These are phyloP conservation scores for Acer negundo DNA, from an alignment of 345 rosid species.

Conservation along the genomic window DNA sequence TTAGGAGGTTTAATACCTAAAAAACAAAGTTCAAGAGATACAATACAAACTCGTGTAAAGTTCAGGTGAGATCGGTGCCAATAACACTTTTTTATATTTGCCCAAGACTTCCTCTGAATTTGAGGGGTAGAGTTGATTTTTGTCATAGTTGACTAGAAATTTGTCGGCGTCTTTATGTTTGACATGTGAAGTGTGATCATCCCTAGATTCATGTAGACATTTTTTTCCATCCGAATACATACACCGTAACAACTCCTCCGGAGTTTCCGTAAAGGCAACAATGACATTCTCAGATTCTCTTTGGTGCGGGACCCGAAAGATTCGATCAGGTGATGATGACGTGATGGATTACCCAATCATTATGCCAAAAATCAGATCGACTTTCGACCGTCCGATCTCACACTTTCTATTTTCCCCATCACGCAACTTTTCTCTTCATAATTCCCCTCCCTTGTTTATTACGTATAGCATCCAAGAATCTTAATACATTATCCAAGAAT, in stretches of 20 bases:
- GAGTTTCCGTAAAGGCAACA: neutral
- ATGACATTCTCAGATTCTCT: conserved; percentile 7
- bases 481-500: neutral
- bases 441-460: neutral
- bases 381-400: neutral
- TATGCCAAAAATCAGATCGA: neutral
- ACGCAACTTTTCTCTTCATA: neutral
- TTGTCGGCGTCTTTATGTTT: neutral
- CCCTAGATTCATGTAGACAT: neutral
- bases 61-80: too few species aligned
- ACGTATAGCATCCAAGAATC: neutral
- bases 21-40: too few species aligned
- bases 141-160: too few species aligned
- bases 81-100: too few species aligned
- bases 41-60: too few species aligned
- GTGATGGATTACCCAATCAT: conserved; percentile 1
- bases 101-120: neutral
- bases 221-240: neutral
- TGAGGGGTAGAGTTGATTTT: too few species aligned
- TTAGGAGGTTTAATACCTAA: too few species aligned
- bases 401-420: neutral
- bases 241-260: neutral
- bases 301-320: neutral
- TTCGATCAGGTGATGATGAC: neutral
- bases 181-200: neutral